phyloP scores from a whole-genome alignment of 75 land plant species.

The Chamaecyparis obtusa region DNA sequence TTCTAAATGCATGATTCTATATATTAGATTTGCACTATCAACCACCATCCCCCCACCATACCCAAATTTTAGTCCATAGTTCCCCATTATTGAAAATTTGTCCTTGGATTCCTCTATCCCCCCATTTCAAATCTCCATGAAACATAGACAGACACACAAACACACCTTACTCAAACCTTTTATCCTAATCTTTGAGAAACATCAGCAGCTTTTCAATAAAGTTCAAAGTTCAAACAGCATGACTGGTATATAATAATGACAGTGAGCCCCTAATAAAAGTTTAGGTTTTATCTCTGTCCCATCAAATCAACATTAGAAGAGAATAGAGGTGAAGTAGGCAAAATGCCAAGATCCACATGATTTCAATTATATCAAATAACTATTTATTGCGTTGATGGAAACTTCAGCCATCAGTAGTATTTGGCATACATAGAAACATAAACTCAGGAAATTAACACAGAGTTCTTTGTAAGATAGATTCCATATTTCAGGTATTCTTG shows the following conservation, averaged over 20 bases:
- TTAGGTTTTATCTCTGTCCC: not conserved
- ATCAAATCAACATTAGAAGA: not conserved
- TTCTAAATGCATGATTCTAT: too few species aligned
- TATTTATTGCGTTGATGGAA: not conserved
- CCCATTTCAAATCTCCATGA: too few species aligned
- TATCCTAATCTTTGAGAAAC: not conserved
- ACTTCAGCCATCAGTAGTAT: not conserved
- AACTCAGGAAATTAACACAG: not conserved
- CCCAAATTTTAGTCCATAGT: too few species aligned
- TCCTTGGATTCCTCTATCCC: too few species aligned
- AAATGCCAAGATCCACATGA: not conserved
- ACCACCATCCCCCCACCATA: too few species aligned
- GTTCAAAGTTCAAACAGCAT: not conserved
- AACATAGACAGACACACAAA: too few species aligned
- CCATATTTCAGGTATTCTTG: not conserved
- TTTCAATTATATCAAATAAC: not conserved
- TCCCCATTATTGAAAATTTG: too few species aligned
- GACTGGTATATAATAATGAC: not conserved
- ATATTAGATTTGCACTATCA: too few species aligned
- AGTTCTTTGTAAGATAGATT: not conserved
- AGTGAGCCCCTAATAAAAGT: not conserved
- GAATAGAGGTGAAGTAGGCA: not conserved
- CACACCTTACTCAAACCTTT: too few species aligned
- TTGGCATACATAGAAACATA: not conserved
- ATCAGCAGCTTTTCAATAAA: not conserved